Evolutionary conservation across 805 yeast species (phyloP).

Genomic region (Spathaspora girioi): DNA sequence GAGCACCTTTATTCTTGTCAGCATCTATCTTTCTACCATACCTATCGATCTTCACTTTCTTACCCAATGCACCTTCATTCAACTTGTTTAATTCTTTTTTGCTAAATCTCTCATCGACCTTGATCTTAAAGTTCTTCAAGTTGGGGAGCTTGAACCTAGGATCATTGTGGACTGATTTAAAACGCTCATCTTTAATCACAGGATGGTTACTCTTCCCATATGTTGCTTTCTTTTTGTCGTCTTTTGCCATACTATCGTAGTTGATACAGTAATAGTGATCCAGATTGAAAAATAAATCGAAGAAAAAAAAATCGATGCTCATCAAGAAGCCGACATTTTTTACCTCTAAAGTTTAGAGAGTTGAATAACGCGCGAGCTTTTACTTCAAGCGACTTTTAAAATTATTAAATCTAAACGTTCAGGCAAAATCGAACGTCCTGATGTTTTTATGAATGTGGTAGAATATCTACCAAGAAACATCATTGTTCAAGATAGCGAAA

Average conservation of each 20-base stretch:
- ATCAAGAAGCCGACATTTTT: background rate
- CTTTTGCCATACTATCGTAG: background rate
- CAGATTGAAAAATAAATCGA: background rate
- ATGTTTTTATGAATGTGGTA: too few relatives aligned
- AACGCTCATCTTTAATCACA: slow-evolving; percentile 67
- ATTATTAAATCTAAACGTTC: background rate
- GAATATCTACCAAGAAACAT: too few relatives aligned
- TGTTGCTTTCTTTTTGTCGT: background rate
- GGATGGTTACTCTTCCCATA: slow-evolving; percentile 13
- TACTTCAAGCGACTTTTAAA: too few relatives aligned
- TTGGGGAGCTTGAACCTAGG: slow-evolving; percentile 83
- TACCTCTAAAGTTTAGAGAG: background rate
- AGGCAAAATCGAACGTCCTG: background rate
- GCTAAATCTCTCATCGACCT: slow-evolving; percentile 79
- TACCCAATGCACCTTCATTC: slow-evolving; percentile 42
- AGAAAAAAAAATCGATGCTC: background rate
- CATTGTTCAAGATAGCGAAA: too few relatives aligned
- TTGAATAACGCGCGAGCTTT: background rate
- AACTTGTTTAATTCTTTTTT: slow-evolving; percentile 58
- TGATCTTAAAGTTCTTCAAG: slow-evolving; percentile 64
- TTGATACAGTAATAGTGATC: background rate
- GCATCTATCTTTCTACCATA: slow-evolving; percentile 72
- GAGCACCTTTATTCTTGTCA: slow-evolving; percentile 44
- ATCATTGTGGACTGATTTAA: slow-evolving; percentile 74
- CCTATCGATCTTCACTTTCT: slow-evolving; percentile 69